Base-by-base conservation (phyloP, 495 filamentous ascomycete species). In the Hypoxylon rickii region DNA sequence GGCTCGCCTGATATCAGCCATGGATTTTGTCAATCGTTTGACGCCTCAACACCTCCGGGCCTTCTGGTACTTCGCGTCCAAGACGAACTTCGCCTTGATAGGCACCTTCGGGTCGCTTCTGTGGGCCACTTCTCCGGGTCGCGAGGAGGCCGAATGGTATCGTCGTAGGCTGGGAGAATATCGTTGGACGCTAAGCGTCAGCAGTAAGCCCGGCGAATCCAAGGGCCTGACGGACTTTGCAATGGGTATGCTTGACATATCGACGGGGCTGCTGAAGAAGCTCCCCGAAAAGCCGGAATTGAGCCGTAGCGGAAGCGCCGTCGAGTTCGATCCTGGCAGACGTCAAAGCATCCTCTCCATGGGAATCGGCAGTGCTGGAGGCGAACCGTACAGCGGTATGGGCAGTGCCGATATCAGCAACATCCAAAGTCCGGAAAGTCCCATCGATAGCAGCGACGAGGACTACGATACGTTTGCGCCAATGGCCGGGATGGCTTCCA, bases 121-220 rank as follows among this genome's bases (percentile, higher is more conserved):
- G 0, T 92, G 89, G 79, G 89, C 92, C 19, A 94, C 91, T 0
- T 86, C 87, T 0, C 92, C 92, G 0, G 89, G 86, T 8, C 79
- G 83, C 15, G 93, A 97, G 70, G 94, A 98, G 72, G 90, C 89
- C 3, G 91, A 95, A n/a, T 98, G 96, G 80, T 98, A 98, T 73
- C 84, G 88, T 16, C 79, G 87, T 2, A 77, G 94, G 2, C 76
- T 97, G 8, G 84, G 84, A 51, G 94, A 98, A 76, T 97, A 96
- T 68, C 78, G 90, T 38, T 98, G 94, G 94, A 97, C 93, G 1
- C 75, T 98, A 54, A 86, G 85, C 29, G 92, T 97, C 24, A 89
- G 84, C 69, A 84, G 83, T 54, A 90, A 91, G 64, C 85, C 87
- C 32, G 92, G 92, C 19, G 82, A 86, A 50, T 70, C 68, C 19